Evolutionary conservation across 306 rosid species (phyloP).

Genomic region (Mimosa bimucronata): DNA sequence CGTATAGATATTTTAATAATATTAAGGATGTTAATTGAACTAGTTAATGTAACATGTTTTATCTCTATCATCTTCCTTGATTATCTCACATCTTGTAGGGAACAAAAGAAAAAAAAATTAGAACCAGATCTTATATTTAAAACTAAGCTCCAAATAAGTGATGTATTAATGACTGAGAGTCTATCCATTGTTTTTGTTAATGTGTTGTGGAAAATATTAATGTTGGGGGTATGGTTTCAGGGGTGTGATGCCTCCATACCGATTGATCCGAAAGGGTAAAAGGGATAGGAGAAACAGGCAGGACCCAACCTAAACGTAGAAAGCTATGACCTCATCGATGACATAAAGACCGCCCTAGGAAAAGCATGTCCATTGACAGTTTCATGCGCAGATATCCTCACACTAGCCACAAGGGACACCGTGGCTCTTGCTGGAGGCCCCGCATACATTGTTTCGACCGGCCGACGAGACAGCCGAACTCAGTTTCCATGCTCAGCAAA

Average conservation of each 20-base stretch:
- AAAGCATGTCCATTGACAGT: slow-evolving; percentile 52
- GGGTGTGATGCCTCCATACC: slow-evolving; percentile 67
- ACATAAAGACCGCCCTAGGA: slow-evolving; percentile 47
- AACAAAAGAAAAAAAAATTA: too few species aligned
- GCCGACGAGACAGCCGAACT: slow-evolving; percentile 58
- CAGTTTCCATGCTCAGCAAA: too few species aligned
- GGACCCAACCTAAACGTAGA: slow-evolving; percentile 43
- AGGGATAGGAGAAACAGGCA: slow-evolving; percentile 47
- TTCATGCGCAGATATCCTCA: slow-evolving; percentile 59
- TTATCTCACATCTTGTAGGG: too few species aligned
- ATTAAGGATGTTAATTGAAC: too few species aligned
- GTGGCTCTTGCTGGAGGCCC: slow-evolving; percentile 54
- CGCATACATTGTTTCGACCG: slow-evolving; percentile 40
- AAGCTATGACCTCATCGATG: slow-evolving; percentile 54
- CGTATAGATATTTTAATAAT: too few species aligned
- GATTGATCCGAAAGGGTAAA: slow-evolving; percentile 38
- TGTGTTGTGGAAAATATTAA: not conserved
- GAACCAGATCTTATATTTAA: too few species aligned
- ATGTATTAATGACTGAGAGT: too few species aligned
- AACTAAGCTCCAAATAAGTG: too few species aligned
- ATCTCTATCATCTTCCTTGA: too few species aligned
- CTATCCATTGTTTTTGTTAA: not conserved
- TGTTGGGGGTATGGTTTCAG: slow-evolving; percentile 26
- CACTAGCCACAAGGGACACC: slow-evolving; percentile 56
- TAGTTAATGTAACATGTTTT: too few species aligned